Percentiles rank a stretch among this genome's conserved stretches.
Conservation (phyloP, 495 filamentous ascomycete species). For the Xylona heveae region DNA sequence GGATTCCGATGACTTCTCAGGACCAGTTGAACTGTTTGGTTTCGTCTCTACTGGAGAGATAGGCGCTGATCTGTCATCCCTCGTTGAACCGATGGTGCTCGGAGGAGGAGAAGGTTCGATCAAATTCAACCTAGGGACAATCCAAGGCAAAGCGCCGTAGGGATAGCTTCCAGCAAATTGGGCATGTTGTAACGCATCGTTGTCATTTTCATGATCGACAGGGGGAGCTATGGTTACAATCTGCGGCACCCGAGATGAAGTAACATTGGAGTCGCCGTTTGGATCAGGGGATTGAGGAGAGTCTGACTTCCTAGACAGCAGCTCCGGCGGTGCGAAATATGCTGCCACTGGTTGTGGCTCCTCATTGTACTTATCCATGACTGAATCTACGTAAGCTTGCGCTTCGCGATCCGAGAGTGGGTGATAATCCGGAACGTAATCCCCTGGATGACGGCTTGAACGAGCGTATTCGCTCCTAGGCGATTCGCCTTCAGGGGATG, state of each 20-base stretch:
- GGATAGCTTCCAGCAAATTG: no score
- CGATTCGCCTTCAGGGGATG: no score
- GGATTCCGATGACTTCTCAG: slow-evolving; percentile 5
- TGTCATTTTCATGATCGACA: no score
- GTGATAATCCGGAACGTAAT: no score
- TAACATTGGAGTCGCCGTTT: slow-evolving; percentile 2
- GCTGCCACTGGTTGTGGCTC: slow-evolving; percentile 9
- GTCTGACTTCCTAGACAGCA: slow-evolving; percentile 7
- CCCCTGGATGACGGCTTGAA: no score
- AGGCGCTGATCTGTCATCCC: slow-evolving; percentile 8
- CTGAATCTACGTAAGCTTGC: slow-evolving; percentile 3
- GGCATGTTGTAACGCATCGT: no score
- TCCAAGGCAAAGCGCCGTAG: slow-evolving; percentile 22
- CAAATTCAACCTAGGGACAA: slow-evolving; percentile 23
- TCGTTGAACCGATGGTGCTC: slow-evolving; percentile 21
- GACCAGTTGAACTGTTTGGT: slow-evolving; percentile 7
- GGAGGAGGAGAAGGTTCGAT: slow-evolving; percentile 29
- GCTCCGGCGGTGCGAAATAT: slow-evolving; percentile 11
- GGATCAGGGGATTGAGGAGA: slow-evolving; percentile 5
- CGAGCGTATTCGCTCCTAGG: no score
- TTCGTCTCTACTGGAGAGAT: slow-evolving; percentile 9
- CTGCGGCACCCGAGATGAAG: slow-evolving; percentile 1
- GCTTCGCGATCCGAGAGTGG: no score
- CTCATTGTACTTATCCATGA: slow-evolving; percentile 8
- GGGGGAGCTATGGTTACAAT: slow-evolving; percentile 11